Base-by-base conservation (phyloP, 176 grass and related monocot species). In the Carex myosuroides region DNA sequence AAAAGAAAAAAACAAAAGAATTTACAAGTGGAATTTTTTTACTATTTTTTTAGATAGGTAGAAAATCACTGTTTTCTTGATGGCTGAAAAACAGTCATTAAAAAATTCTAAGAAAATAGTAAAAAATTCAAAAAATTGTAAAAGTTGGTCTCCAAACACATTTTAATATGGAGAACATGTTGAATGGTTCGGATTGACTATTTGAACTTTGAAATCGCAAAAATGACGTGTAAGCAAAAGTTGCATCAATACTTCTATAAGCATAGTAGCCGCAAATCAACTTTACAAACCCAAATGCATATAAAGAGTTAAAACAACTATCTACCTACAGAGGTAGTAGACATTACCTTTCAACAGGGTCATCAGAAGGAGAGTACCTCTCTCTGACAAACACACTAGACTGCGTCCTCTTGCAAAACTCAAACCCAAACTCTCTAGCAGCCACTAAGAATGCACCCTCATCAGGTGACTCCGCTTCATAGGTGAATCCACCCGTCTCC, bases 401-500 rank as follows among this genome's bases (percentile, higher is more conserved):
- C 79, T 99, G 96, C 44, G 93, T 95, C 85, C 96, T 90, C 85
- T 89, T 95, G 77, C 81, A 95, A 87, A 99, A 94, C 70, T 99
- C 96, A 88, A 99, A 99, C 42, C 93, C 93, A 90, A 99, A 99
- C 86, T 99, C 96, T 89, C 87, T 90, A 50, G 93, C 93, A 86
- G 96, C 96, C 84, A 99, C 90, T 81, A 99, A 93, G 89, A 99
- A 99, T 85, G 96, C 81, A 63, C 87, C 92, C 77, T 99, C 93
- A 79, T 95, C 96, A 87, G 96, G 96, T 85, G 96, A 99, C 86
- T 99, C 93, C 18, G 96, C 91, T 93, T 99, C 96, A 88, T 99
- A 99, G 29, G 85, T 89, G 69, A 92, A 86, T 67, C 91, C 84
- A 72, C 93, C 91, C 20, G 88, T 89, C 72, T 87, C 93, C 81